Percentiles rank a stretch among this genome's conserved stretches.
Evolutionary conservation across 306 rosid species (phyloP).

Genomic region (Bauhinia variegata): DNA sequence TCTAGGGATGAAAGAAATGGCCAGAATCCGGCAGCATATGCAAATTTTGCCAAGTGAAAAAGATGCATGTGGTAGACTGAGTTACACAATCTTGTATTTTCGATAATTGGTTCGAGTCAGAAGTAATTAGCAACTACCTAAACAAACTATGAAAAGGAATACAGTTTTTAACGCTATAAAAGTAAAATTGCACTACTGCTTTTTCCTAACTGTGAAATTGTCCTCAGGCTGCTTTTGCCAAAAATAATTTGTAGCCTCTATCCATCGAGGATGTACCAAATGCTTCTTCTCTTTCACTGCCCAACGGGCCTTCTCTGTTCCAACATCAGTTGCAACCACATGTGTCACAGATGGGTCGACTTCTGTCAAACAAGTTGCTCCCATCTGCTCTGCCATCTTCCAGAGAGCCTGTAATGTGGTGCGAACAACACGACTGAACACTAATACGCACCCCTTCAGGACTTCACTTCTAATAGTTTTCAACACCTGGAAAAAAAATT

Average conservation of each 20-base stretch:
- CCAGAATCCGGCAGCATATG: no score
- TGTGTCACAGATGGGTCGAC: conserved; percentile 51
- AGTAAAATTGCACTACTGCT: no score
- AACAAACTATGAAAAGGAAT: no score
- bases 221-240: conserved; percentile 54
- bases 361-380: conserved; percentile 52
- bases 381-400: conserved; percentile 66
- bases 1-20: no score
- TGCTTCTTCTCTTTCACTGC: conserved; percentile 54
- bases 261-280: conserved; percentile 58
- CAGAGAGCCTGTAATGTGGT: conserved; percentile 49
- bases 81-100: no score
- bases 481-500: conserved; percentile 40
- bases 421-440: conserved; percentile 50
- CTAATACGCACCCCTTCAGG: conserved; percentile 49
- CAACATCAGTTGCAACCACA: conserved; percentile 50
- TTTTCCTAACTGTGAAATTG: conserved; percentile 22
- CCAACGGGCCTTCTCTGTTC: conserved; percentile 62
- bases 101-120: no score
- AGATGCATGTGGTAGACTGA: no score
- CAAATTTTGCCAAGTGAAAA: no score
- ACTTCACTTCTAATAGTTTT: conserved; percentile 40
- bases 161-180: no score
- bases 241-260: conserved; percentile 55
- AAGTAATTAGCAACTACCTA: no score